Percentiles rank a stretch among this genome's conserved stretches.
These are phyloP conservation scores for Moelleriella libera DNA, from an alignment of 2,329 filamentous ascomycete genomes.

Conservation along the genomic window DNA sequence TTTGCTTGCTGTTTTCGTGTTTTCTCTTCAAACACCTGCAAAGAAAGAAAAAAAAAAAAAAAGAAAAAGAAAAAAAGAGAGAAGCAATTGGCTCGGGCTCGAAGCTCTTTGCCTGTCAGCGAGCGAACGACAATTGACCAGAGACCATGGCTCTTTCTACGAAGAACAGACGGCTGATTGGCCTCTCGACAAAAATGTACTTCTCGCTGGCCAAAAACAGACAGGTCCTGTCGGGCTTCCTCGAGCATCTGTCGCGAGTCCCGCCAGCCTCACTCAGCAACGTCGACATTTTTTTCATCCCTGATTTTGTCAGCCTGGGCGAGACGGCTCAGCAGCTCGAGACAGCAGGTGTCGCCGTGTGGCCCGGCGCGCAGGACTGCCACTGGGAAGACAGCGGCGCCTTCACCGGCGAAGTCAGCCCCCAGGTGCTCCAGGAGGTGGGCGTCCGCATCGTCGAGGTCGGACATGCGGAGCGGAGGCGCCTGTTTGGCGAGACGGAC, in stretches of 20 bases:
- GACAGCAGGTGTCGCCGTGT: constrained; percentile 28
- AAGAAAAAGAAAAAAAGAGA: too few relatives aligned
- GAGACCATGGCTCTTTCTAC: constrained; percentile 1
- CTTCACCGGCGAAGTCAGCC: constrained; percentile 67
- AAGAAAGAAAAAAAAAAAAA: too few relatives aligned
- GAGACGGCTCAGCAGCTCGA: constrained; percentile 33
- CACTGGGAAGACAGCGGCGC: constrained; percentile 57
- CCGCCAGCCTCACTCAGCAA: constrained; percentile 27
- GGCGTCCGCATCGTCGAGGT: constrained; percentile 64
- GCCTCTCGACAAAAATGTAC: constrained; percentile 70
- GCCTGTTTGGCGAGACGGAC: constrained; percentile 64
- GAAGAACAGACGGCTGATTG: constrained; percentile 43
- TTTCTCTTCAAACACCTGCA: too few relatives aligned
- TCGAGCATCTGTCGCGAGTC: constrained; percentile 28
- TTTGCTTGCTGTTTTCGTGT: too few relatives aligned
- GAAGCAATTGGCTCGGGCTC: too few relatives aligned
- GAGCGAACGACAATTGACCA: too few relatives aligned
- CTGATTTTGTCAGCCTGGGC: constrained; percentile 60
- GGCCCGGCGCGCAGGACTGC: constrained; percentile 60
- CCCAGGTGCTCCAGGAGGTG: constrained; percentile 48
- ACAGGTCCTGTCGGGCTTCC: constrained; percentile 36
- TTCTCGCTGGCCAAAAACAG: constrained; percentile 53
- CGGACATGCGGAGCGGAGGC: constrained; percentile 65
- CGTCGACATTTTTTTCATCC: constrained; percentile 63
- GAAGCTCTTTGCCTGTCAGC: too few relatives aligned